Percentiles rank a stretch among this genome's conserved stretches.
These are phyloP conservation scores for Kalanchoe fedtschenkoi DNA, from an alignment of 164 flowering plant species.

Conservation along the genomic window DNA sequence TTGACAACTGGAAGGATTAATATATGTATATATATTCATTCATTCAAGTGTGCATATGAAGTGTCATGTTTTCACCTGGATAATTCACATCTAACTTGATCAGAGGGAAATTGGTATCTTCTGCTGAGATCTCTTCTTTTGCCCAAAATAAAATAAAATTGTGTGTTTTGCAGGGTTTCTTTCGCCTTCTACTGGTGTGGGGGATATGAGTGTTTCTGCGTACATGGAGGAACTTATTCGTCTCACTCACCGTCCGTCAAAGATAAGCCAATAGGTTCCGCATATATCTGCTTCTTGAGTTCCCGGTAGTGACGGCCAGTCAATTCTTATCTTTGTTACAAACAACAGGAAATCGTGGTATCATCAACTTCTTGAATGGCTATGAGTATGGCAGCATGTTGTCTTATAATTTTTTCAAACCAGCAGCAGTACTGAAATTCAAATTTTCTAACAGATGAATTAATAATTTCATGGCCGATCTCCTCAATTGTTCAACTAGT, in stretches of 20 bases:
- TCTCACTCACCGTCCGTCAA: slow-evolving; percentile 25
- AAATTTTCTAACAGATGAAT: not conserved
- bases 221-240: slow-evolving; percentile 35
- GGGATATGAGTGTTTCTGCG: slow-evolving; percentile 26
- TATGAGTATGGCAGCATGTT: slow-evolving; percentile 23
- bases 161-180: slow-evolving; percentile 28
- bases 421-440: not conserved
- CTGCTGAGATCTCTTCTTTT: not conserved
- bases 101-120: not conserved
- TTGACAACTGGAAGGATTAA: no score
- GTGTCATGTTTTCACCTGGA: not conserved
- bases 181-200: slow-evolving; percentile 22
- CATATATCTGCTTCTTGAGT: slow-evolving; percentile 26
- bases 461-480: slow-evolving; percentile 26
- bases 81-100: not conserved
- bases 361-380: slow-evolving; percentile 34
- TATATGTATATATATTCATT: no score
- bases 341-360: slow-evolving; percentile 24
- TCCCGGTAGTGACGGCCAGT: slow-evolving; percentile 26
- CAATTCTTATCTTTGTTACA: slow-evolving; percentile 21
- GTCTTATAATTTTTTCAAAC: not conserved
- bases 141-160: not conserved
- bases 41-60: no score
- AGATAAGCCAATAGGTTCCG: slow-evolving; percentile 44
- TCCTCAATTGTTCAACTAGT: slow-evolving; percentile 54